These are phyloP conservation scores for Rosa hybrid DNA, from an alignment of 331 rosid genomes.

Conservation along the genomic window DNA sequence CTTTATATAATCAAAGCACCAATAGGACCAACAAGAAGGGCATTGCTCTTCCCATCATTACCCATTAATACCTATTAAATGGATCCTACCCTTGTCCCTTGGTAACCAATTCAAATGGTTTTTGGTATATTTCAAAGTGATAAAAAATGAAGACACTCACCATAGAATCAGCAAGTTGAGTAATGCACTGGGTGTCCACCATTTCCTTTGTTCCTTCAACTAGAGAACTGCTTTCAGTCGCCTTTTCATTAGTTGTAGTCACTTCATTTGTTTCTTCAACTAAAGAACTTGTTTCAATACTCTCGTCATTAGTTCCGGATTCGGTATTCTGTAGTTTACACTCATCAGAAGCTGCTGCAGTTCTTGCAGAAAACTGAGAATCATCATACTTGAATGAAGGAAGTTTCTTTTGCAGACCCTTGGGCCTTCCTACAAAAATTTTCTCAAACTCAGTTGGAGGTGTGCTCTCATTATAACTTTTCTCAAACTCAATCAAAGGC, in stretches of 20 bases:
- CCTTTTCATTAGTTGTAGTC: conserved; percentile 29
- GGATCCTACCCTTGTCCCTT: too few species aligned
- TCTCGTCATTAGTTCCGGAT: conserved; percentile 37
- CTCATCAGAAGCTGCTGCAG: conserved; percentile 30
- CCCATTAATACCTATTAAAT: too few species aligned
- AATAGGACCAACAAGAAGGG: too few species aligned
- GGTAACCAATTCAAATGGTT: not conserved
- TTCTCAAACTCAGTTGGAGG: conserved; percentile 59
- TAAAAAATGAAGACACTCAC: conserved; percentile 40
- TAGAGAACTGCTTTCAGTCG: conserved; percentile 12
- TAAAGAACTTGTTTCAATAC: conserved; percentile 19
- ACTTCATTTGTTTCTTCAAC: conserved; percentile 1
- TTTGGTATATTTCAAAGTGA: not conserved
- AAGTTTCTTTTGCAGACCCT: conserved; percentile 48
- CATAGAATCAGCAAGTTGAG: conserved; percentile 38
- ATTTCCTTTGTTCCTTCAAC: conserved; percentile 32
- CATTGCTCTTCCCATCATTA: too few species aligned
- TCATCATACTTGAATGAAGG: conserved; percentile 44
- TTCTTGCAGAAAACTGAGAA: conserved; percentile 40
- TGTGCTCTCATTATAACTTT: conserved; percentile 46
- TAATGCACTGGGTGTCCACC: conserved; percentile 27
- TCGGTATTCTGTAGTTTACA: conserved; percentile 33
- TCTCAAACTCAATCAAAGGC: conserved; percentile 57
- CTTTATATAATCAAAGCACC: too few species aligned
- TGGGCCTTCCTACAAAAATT: conserved; percentile 67